phyloP scores from a whole-genome alignment of 108 stramenopile species.

The Fistulifera pelliculosa region DNA sequence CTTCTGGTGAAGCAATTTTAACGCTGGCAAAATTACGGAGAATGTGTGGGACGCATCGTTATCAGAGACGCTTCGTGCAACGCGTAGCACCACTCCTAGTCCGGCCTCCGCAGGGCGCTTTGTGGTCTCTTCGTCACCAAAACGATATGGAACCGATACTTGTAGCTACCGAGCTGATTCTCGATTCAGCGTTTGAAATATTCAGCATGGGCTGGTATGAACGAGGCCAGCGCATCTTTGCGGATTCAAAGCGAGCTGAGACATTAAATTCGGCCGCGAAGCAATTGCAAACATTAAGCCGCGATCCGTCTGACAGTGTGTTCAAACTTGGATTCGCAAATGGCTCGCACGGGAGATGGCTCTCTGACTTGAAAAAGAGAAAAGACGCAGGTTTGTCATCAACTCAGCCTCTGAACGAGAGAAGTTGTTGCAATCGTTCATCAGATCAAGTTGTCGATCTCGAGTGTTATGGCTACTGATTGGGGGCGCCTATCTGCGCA shows the following conservation, averaged over 20 bases:
- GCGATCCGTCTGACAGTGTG: conserved; percentile 19
- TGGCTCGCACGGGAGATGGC: conserved; percentile 10
- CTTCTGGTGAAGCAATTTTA: conserved; percentile 67
- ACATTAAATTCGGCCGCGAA: conserved; percentile 52
- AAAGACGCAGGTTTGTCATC: conserved; percentile 34
- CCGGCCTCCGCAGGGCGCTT: conserved; percentile 58
- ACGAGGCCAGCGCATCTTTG: conserved; percentile 50
- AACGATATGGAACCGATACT: conserved; percentile 83
- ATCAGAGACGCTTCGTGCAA: conserved; percentile 83
- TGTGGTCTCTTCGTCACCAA: conserved; percentile 85
- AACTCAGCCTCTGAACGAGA: no score
- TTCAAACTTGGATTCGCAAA: conserved; percentile 8
- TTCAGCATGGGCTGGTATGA: conserved; percentile 81
- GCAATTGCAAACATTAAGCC: conserved; percentile 45
- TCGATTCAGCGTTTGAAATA: conserved; percentile 60
- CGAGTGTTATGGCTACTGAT: conserved; percentile 55
- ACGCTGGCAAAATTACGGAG: conserved; percentile 46
- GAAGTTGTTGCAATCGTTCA: conserved; percentile 66
- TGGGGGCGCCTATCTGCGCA: conserved; percentile 41
- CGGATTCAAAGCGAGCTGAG: conserved; percentile 59
- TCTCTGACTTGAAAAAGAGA: conserved; percentile 1
- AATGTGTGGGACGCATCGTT: conserved; percentile 68
- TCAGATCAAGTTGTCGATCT: conserved; percentile 57
- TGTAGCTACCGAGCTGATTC: conserved; percentile 71
- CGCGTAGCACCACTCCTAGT: conserved; percentile 72